Percentiles rank a stretch among this genome's conserved stretches.
Evolutionary conservation across 305 asterid species (phyloP).

Genomic region (Solanum hybrid): DNA sequence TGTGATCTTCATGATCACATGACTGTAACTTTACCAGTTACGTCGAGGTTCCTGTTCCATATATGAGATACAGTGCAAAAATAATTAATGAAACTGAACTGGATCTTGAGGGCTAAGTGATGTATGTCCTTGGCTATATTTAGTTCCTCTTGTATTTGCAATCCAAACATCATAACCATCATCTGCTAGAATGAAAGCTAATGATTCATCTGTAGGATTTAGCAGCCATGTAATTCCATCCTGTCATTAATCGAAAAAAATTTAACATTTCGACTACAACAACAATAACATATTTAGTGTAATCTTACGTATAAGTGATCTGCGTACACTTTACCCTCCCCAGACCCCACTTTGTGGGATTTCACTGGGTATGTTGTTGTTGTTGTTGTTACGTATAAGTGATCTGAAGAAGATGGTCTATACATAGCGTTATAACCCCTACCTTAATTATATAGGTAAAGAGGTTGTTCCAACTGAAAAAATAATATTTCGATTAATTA

Average conservation of each 20-base stretch:
- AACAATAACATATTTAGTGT: background rate
- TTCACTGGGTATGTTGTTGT: too few relatives aligned
- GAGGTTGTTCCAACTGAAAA: background rate
- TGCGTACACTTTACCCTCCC: background rate
- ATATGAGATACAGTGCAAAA: background rate
- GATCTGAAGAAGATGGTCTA: background rate
- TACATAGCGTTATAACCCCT: background rate
- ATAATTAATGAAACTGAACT: constrained; percentile 5
- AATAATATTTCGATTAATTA: background rate
- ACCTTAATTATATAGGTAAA: too few relatives aligned
- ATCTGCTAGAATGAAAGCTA: constrained; percentile 55
- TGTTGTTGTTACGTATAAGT: too few relatives aligned
- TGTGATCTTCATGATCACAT: background rate
- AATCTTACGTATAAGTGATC: background rate
- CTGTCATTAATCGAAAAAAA: constrained; percentile 14
- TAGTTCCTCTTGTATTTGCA: constrained; percentile 53
- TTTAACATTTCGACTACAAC: background rate
- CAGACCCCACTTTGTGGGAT: too few relatives aligned
- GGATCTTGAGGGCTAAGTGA: constrained; percentile 31
- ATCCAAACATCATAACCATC: constrained; percentile 64
- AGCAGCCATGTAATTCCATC: constrained; percentile 53
- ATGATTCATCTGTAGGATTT: constrained; percentile 36
- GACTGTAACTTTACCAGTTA: background rate
- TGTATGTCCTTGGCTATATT: constrained; percentile 48
- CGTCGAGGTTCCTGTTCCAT: too few relatives aligned